Base-by-base conservation (phyloP, 164 flowering plant species). In the Aristolochia californica region DNA sequence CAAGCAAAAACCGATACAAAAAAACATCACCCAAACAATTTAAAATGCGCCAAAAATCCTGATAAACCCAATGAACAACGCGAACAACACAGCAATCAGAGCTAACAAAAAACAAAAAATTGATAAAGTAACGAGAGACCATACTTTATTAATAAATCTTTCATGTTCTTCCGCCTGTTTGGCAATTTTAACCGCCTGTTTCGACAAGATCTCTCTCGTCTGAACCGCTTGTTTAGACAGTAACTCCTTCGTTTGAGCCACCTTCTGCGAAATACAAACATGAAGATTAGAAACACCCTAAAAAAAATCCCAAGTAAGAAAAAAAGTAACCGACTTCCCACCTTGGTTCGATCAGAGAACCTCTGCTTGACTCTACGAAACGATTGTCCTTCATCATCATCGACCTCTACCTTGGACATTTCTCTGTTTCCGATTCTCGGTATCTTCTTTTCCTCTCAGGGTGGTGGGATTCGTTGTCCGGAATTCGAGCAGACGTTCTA, bases 131-230 rank as follows among this genome's bases (percentile, higher is more conserved):
- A 49, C 62, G 55, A 9, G 44, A 52, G 34, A 10, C 24, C 49
- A 56, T 18, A 84, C 99, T 91, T 89, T 93, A 43, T 75, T 85
- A 64, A 93, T 85, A 70, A 93, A 85, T 20, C 77, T 59, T 57
- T 93, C 99, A 49, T 93, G 99, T 62, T 89, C 94, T 65, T 93
- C 99, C 22, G 99, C 99, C 66, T 77, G 91, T 62, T 84, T 82
- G 15, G 97, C 97, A 59, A 93, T 81, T 74, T 80, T 87, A 30
- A 76, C 81, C 1, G 99, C 99, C 55, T 93, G 99, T 63, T 93
- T 80, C 16, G 98, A 83, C 55, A 88, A 55, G 48, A 85, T 84
- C 78, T 84, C 75, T 65, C 75, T 86, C 18, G 96, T 84, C 63
- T 85, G 79, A 21, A 73, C 81, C n/a, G 83, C 88, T 68, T 83